Base-by-base conservation (phyloP, 176 grass and related monocot genomes). In the Juncus effusus region DNA sequence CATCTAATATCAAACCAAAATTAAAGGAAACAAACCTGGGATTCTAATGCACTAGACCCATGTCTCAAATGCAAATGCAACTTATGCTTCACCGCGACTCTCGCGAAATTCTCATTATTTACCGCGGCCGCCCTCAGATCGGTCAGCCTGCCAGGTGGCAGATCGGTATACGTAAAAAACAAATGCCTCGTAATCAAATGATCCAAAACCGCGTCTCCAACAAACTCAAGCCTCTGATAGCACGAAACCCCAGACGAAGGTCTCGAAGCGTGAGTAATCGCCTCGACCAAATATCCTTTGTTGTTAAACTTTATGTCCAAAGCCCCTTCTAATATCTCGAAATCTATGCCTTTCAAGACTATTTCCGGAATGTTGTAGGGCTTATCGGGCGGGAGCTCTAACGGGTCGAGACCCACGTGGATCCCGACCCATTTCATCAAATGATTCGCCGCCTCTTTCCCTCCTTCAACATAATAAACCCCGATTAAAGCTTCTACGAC, bases 51-150 rank as follows among this genome's bases (percentile, higher is more conserved):
- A 80, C 85, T 85, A 8, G 94, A 99, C 69, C 94, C 94, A 76
- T 99, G 94, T 55, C 94, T 88, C 80, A 99, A 88, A 73, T 99
- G 85, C 39, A 71, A 16, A 45, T 99, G 94, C 63, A 99, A 57
- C 62, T 90, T 93, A 73, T 87, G 89, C 15, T 87, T 93, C 16
- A 99, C 94, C 62, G 85, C 83, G 64, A 99, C 88, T 62, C 89
- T 84, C 10, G 94, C 94, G 82, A 99, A 99, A 68, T 99, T 99
- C 69, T 99, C 94, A 52, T 99, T 99, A 76, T 99, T 99, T 55
- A 99, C 94, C 36, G 94, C 94, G 51, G 94, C 94, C 66, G 94
- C 94, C 65, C 89, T 82, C 60, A 93, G 79, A 72, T 99, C 94
- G 5, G 94, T 99, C 70, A 99, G 73, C 65, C 89, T 80, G 0